Evolutionary conservation across 108 stramenopile species (phyloP).

Genomic region (Nannochloropsis salina): DNA sequence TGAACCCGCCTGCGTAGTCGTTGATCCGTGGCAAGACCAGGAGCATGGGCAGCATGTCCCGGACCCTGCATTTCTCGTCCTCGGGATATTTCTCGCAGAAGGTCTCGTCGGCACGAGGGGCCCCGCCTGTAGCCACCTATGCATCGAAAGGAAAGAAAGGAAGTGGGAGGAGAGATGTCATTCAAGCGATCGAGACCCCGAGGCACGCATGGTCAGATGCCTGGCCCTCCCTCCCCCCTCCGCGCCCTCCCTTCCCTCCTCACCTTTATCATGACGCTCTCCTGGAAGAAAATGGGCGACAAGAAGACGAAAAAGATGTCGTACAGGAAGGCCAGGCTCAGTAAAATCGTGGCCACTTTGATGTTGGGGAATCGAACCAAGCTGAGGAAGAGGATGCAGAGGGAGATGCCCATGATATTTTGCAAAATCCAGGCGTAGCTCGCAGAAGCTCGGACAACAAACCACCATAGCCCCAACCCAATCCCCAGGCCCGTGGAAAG

Average conservation of each 20-base stretch:
- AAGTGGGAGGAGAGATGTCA: not conserved
- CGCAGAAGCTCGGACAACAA: slow-evolving; percentile 25
- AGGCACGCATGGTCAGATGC: not conserved
- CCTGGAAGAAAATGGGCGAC: slow-evolving; percentile 64
- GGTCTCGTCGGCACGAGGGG: slow-evolving; percentile 59
- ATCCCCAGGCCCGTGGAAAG: not conserved
- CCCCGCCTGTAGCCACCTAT: slow-evolving; percentile 39
- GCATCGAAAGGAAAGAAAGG: slow-evolving; percentile 13
- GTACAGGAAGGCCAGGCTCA: slow-evolving; percentile 72
- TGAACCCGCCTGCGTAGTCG: slow-evolving; percentile 70
- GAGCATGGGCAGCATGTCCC: slow-evolving; percentile 80
- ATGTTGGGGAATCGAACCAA: slow-evolving; percentile 53
- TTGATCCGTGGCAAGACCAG: slow-evolving; percentile 67
- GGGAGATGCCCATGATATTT: slow-evolving; percentile 74
- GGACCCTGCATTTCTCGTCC: slow-evolving; percentile 64
- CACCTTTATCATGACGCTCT: slow-evolving; percentile 78
- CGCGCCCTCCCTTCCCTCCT: slow-evolving; percentile 52
- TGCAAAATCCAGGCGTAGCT: slow-evolving; percentile 71
- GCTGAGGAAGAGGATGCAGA: slow-evolving; percentile 72
- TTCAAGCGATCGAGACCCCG: too few relatives aligned
- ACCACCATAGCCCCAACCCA: slow-evolving; percentile 33
- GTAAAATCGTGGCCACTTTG: slow-evolving; percentile 66
- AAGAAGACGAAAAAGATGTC: slow-evolving; percentile 89
- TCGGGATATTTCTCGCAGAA: slow-evolving; percentile 79
- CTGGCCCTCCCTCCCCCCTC: not conserved